Base-by-base conservation (phyloP, 495 filamentous ascomycete species). In the Amorphotheca resinae region DNA sequence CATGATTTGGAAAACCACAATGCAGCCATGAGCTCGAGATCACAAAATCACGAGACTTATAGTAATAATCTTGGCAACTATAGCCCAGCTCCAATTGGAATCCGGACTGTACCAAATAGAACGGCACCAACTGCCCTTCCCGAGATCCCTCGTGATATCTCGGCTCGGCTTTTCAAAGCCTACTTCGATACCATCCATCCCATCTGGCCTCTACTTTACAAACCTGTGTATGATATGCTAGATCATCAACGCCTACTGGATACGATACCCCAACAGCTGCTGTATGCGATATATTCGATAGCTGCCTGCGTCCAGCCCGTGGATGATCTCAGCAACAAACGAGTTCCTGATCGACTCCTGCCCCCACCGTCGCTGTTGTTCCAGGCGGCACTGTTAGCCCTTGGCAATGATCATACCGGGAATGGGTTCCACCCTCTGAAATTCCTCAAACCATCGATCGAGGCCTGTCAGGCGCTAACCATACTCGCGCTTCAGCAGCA, bases 111-210 rank as follows among this genome's bases (percentile, higher is more conserved):
- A 5, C 11, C 25, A 28, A 28, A 5, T 11, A 5, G 25, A 28
- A 28, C 25, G 25, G 25, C 25, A 28, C 25, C 25, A 28, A 28
- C 25, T 28, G 25, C 25, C 5, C 25, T 28, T 28, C 25, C 25
- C 5, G 25, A 28, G 25, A 28, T 28, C 11, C 25, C 51, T 6
- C 23, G 33, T 14, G 48, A 50, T 7, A 20, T 48, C 3, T 48
- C 44, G 8, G 49, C 36, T 2, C 20, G 45, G 11, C 39, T 55
- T 4, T 41, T 55, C 12, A 32, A 48, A 22, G 44, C 45, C 7
- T 55, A 51, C 35, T 55, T 55, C 26, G 41, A 49, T 22, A 46
- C 39, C 30, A 51, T 55, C 17, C 52, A 55, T 49, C 52, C 52
- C 8, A 25, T 49, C 12, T 55, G 52, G 52, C 52, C 52, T 7